Conservation (phyloP, 176 grass and related monocot species). For the Eleusine indica region DNA sequence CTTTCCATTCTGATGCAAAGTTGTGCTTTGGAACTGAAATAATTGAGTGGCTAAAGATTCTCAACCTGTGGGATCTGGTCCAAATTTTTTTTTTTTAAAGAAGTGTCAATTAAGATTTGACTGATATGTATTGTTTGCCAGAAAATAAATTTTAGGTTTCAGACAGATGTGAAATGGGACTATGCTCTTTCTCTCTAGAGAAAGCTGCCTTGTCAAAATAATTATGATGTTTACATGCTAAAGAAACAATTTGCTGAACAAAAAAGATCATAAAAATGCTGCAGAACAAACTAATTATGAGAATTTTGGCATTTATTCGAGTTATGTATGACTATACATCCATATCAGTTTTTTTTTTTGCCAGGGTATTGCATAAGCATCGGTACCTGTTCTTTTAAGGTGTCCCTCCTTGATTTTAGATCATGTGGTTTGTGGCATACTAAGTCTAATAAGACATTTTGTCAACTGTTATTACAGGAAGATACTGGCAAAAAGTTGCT, state of each 20-base stretch:
- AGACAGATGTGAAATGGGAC: not conserved
- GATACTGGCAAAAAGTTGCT: conserved; percentile 90
- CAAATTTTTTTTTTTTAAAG: not conserved
- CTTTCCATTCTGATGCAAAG: not conserved
- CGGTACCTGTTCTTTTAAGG: not conserved
- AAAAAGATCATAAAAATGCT: not conserved
- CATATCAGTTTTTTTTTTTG: conserved; percentile 5
- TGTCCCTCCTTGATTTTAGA: not conserved
- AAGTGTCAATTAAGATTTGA: not conserved
- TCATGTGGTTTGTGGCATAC: not conserved
- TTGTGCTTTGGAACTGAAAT: not conserved
- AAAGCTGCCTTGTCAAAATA: not conserved
- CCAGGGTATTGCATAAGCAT: not conserved
- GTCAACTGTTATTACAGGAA: conserved; percentile 58
- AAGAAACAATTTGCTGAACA: not conserved
- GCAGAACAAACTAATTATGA: not conserved
- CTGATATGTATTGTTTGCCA: not conserved
- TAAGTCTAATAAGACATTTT: conserved; percentile 27
- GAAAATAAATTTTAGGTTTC: not conserved
- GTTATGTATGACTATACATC: not conserved
- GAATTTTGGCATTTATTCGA: not conserved
- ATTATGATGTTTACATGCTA: not conserved
- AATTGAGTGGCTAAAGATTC: not conserved
- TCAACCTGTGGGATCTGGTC: not conserved
- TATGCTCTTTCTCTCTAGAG: not conserved